phyloP scores from a whole-genome alignment of 129 eudicot genomes.

The Helichrysum umbraculigerum region DNA sequence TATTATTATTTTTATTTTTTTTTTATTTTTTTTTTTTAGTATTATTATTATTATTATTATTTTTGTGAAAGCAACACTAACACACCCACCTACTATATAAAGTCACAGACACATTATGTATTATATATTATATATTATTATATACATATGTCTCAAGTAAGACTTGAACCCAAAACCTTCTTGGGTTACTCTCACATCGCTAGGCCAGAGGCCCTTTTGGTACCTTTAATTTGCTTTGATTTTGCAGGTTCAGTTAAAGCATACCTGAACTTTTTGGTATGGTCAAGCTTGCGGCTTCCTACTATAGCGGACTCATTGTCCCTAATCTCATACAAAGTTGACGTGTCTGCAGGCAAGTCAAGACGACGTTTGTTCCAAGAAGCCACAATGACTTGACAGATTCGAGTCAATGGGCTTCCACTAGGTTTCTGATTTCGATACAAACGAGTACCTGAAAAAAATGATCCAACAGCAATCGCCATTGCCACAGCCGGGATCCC shows the following conservation, averaged over 20 bases:
- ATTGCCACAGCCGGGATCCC: conserved; percentile 80
- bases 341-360: conserved; percentile 40
- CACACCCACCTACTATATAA: too few species aligned
- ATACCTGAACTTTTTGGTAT: conserved; percentile 55
- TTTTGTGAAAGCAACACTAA: too few species aligned
- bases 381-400: conserved; percentile 60
- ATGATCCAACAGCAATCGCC: conserved; percentile 63
- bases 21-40: too few species aligned
- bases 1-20: background rate
- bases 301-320: conserved; percentile 52
- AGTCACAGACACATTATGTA: too few species aligned
- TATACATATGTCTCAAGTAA: too few species aligned
- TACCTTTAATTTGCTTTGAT: too few species aligned
- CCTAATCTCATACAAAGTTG: conserved; percentile 45
- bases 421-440: conserved; percentile 63
- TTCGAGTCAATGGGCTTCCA: conserved; percentile 73
- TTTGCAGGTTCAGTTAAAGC: background rate
- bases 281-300: conserved; percentile 73
- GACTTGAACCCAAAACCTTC: too few species aligned
- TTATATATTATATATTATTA: too few species aligned
- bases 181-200: too few species aligned
- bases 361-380: conserved; percentile 47
- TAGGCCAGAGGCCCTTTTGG: too few species aligned
- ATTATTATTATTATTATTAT: background rate
- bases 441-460: conserved; percentile 61